Base-by-base conservation (phyloP, 2,329 filamentous ascomycete genomes). In the Calonectria henricotiae region DNA sequence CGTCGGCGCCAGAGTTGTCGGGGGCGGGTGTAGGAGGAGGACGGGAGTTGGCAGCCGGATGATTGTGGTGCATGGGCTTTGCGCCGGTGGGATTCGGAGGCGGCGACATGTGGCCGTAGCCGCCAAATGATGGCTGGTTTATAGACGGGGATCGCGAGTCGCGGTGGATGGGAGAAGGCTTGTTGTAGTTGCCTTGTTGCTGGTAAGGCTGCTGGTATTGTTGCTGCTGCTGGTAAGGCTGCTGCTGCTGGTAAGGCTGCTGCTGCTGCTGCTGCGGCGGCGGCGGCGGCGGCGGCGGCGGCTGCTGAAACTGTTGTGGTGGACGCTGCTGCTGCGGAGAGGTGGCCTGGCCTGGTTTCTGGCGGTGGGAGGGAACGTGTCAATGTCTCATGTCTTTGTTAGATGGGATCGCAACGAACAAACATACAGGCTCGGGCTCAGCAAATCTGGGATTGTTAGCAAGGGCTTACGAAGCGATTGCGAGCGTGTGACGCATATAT, bases 1-100 rank as follows among this genome's bases (percentile, higher is more conserved):
- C 84, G 37, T 80, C 82, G 17, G 86, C 77, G 32, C 87, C 81
- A 30, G 86, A 77, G 35, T 87, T 78, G 75, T 85, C 82, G 78
- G 86, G 85, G 73, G 88, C 83, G 71, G 94, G 88, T 75, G 91
- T 90, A 74, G 90, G 89, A 76, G 94, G 89, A 76, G 92, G 89
- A 76, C 91, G 88, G 77, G 89, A 89, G 79, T 85, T 78, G 74
- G 89, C 78, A 75, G 91, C 83, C 75, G 87, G 88, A 46, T 88
- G 88, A 72, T 84, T 84, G 46, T 88, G 86, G 44, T 65, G 55
- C 30, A 81, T 64, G 80, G 77, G 37, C 84, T 84, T 27, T 84
- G 83, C 83, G 49, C 83, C 83, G 27, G 79, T 80, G 58, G 84
- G 82, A 65, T 81, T 82, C 30, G 87, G 87, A 37, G 87, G 86